A percentile compares a stretch with the other conserved stretches of the same genome.
phyloP scores from a whole-genome alignment of 192 early-diverging fungal genomes.

The Linnemannia exigua region DNA sequence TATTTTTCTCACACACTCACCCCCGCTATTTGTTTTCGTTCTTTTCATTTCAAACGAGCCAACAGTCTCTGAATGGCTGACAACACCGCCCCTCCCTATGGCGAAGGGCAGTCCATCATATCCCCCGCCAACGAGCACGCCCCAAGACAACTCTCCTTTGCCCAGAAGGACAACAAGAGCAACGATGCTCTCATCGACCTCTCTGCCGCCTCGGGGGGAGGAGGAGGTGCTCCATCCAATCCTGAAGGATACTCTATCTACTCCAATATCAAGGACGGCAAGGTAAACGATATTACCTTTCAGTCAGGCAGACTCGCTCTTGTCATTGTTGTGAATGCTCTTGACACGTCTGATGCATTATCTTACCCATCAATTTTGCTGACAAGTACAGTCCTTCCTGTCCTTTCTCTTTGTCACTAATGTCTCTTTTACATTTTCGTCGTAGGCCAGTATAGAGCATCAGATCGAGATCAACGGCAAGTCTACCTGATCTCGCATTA shows the following conservation, averaged over 20 bases:
- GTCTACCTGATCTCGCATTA: background rate
- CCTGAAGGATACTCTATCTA: conserved; percentile 54
- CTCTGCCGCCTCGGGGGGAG: background rate
- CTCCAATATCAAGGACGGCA: conserved; percentile 54
- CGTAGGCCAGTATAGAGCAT: conserved; percentile 52
- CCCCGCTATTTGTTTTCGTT: no score
- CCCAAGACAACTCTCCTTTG: conserved; percentile 8
- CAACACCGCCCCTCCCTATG: conserved; percentile 5
- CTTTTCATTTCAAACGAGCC: background rate
- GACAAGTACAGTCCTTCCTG: background rate
- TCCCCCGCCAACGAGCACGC: background rate
- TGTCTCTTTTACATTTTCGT: background rate
- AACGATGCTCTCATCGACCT: background rate
- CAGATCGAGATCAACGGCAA: conserved; percentile 58
- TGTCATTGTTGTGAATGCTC: no score
- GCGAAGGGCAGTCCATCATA: background rate
- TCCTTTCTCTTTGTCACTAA: background rate
- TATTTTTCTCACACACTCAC: background rate
- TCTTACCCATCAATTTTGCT: background rate
- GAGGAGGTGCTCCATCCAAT: conserved; percentile 2
- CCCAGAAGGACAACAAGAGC: background rate
- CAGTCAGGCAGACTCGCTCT: no score
- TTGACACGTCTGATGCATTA: background rate
- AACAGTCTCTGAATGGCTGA: conserved; percentile 22
- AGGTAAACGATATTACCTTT: no score